Base-by-base conservation (phyloP, 163 green algal species). In the Scenedesmus sp. region DNA sequence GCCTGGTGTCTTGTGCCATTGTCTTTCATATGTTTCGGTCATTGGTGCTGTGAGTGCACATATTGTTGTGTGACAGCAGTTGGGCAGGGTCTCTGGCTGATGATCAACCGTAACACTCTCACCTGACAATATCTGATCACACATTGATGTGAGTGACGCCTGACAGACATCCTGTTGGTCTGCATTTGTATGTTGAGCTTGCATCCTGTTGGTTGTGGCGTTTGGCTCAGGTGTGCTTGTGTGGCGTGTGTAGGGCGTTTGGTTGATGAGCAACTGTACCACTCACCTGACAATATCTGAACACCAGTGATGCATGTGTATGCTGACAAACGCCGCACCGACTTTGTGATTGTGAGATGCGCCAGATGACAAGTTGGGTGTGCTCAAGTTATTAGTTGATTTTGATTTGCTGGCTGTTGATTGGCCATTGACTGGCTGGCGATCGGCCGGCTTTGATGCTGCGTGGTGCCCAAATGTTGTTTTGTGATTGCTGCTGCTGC, bases 101-200 rank as follows among this genome's bases (percentile, higher is more conserved):
- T 94, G 93, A 95, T 61, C 93, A 89, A 85, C 49, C 81, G 79
- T 37, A 90, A 86, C 61, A 92, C 83, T 90, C 91, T 95, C 93
- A 95, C 93, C 93, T 95, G 93, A 95, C 93, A 95, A 95, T 95
- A 94, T 93, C 93, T 95, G 87, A 95, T 86, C 90, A 91, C 85
- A 87, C 49, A 73, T 43, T 81, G 44, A 89, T 94, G 91, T 88
- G 84, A 91, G 70, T 84, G 90, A 93, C 42, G 82, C 26, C 85
- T 84, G 85, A 90, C 68, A 90, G 68, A 83, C 84, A 81, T 37
- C 37, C 26, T 82, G 84, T 51, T 78, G 35, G 33, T 79, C 15
- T 46, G 46, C n/a, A 12, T 40, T 53, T 1, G 0, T 86, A 13
- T 76, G 81, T 72, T 24, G 13, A 24, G 81, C 49, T 22, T 56